Evolutionary conservation across 2,329 filamentous ascomycete genomes (phyloP), one percentile per base, ranked within the genome.

Genomic region (Decorospora gaudefroyi): DNA sequence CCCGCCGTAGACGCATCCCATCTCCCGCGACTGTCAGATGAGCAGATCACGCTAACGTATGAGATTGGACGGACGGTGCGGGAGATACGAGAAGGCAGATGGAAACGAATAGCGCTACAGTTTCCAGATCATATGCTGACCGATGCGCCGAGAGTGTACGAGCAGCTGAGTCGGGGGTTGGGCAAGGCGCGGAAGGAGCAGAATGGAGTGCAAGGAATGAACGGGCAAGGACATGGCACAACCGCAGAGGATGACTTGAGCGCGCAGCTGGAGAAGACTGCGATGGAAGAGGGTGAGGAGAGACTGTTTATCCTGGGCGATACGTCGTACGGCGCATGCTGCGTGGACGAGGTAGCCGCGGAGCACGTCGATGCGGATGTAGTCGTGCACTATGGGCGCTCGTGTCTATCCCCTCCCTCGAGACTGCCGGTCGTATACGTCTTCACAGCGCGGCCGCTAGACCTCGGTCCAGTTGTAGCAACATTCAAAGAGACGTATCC

Each of bases 321-420:
- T 70, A 97, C 93, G 2, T 96, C 92, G 2, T 99, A 97, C 71
- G 95, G 93, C 47, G 86, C 92, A 0, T 99, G 93, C 73, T 99
- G 93, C 64, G 91, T 97, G 12, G 93, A 99, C 64, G 93, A 99
- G 73, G 86, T 97, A 27, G 93, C 93, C 0, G 93, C 93, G 2
- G 91, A 99, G 69, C 93, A 99, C 68, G 87, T 90, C 11, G 81
- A 90, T 61, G 91, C 93, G 5, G 87, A 97, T 50, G 88, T 90
- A 0, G 88, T 97, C 1, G 86, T 99, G 10, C 93, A 99, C 68
- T 99, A 97, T 61, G 93, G 93, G 3, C 80, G 93, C 38, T 87
- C 92, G 0, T 99, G 93, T 65, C 77, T 99, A 16, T 96, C 90
- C 6, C 92, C 92, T 0, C 95, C 92, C 0, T 87, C 88, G 8